phyloP scores from a whole-genome alignment of 2,329 filamentous ascomycete genomes.

The Aspergillus sp. region DNA sequence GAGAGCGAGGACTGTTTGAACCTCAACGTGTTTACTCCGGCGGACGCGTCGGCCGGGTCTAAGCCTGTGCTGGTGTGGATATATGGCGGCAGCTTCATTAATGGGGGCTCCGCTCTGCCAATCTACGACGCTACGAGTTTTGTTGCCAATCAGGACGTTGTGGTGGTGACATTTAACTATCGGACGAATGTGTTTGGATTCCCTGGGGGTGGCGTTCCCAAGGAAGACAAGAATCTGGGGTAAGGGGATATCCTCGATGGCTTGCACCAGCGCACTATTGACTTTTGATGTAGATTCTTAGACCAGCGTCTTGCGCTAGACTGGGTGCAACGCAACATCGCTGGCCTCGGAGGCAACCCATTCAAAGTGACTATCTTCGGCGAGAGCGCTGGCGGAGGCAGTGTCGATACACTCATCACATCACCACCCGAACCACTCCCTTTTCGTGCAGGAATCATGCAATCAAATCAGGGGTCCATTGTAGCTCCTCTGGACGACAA shows the following conservation, averaged over 20 bases:
- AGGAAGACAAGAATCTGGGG: slow-evolving; percentile 21
- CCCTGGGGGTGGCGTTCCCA: slow-evolving; percentile 35
- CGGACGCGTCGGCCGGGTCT: not conserved
- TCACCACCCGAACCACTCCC: slow-evolving; percentile 18
- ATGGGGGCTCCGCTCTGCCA: slow-evolving; percentile 19
- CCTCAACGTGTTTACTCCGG: slow-evolving; percentile 31
- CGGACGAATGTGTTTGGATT: slow-evolving; percentile 44
- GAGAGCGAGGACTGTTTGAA: slow-evolving; percentile 36
- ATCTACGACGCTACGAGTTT: slow-evolving; percentile 29
- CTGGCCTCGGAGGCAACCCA: slow-evolving; percentile 30
- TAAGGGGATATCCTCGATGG: not conserved
- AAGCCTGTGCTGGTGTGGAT: slow-evolving; percentile 32
- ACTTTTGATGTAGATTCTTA: slow-evolving; percentile 1
- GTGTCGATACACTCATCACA: slow-evolving; percentile 21
- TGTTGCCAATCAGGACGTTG: slow-evolving; percentile 30
- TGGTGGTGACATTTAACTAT: slow-evolving; percentile 33
- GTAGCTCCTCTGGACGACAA: not conserved
- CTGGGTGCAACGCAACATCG: slow-evolving; percentile 31
- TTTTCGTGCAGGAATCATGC: slow-evolving; percentile 30
- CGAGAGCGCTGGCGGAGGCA: slow-evolving; percentile 24
- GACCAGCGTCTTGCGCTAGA: slow-evolving; percentile 21
- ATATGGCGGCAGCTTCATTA: slow-evolving; percentile 24
- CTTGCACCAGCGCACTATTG: not conserved
- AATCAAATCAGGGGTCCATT: slow-evolving; percentile 12
- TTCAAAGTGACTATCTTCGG: slow-evolving; percentile 27